Conservation (phyloP, 164 flowering plant species). For the Berberis vulgaris region DNA sequence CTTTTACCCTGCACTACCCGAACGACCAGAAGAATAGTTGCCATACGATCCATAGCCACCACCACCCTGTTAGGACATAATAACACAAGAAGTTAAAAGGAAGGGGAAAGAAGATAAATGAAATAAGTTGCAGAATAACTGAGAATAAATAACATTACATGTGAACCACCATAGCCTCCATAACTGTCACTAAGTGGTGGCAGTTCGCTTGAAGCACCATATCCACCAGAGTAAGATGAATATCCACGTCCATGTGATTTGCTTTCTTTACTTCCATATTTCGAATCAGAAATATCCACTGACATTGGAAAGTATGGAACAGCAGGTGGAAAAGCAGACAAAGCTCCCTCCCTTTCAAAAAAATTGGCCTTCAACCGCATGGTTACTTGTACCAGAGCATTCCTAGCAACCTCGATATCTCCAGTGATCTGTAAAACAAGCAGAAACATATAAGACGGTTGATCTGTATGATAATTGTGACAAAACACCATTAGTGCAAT, state of each 20-base stretch:
- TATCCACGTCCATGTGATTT: conserved; percentile 71
- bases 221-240: conserved; percentile 57
- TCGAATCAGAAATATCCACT: conserved; percentile 49
- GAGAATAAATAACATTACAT: conserved; percentile 27
- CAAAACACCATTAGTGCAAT: too few species aligned
- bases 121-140: too few species aligned
- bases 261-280: conserved; percentile 69
- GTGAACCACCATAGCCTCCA: conserved; percentile 10
- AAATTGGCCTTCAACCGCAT: conserved; percentile 76
- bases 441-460: not conserved
- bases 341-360: conserved; percentile 85
- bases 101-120: too few species aligned
- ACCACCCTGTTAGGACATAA: conserved; percentile 26
- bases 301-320: conserved; percentile 74
- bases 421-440: conserved; percentile 56
- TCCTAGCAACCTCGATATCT: conserved; percentile 75
- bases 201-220: conserved; percentile 40
- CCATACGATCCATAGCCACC: conserved; percentile 72
- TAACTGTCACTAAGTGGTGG: too few species aligned
- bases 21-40: conserved; percentile 57
- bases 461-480: too few species aligned
- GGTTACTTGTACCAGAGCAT: conserved; percentile 73
- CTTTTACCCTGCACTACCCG: conserved; percentile 55
- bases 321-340: conserved; percentile 66
- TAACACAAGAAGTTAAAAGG: too few species aligned